phyloP scores from a whole-genome alignment of 1,139 yeast species.

The Candida glucosophila region DNA sequence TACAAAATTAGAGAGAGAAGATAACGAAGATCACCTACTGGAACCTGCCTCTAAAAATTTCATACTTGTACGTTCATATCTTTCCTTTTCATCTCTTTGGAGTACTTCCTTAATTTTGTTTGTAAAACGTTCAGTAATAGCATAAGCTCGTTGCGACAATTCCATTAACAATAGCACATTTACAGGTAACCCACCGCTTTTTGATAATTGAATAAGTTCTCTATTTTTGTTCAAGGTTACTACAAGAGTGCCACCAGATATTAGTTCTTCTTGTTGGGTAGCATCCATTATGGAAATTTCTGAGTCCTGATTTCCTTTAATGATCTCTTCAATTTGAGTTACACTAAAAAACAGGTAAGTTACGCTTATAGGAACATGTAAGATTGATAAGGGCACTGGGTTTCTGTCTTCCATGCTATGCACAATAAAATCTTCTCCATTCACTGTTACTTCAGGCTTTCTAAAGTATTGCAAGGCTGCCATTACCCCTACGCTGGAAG shows the following conservation, averaged over 20 bases:
- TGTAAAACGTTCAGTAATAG: slow-evolving; percentile 56
- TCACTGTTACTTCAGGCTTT: slow-evolving; percentile 73
- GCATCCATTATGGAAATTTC: slow-evolving; percentile 74
- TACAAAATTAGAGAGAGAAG: too few species aligned
- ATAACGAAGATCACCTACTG: too few species aligned
- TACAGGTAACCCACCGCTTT: slow-evolving; percentile 85
- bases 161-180: slow-evolving; percentile 65
- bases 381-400: slow-evolving; percentile 75
- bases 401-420: slow-evolving; percentile 72
- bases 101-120: slow-evolving; percentile 51
- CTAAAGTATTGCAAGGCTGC: slow-evolving; percentile 75
- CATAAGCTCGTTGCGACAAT: slow-evolving; percentile 60
- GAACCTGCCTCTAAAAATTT: slow-evolving; percentile 33
- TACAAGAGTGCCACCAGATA: slow-evolving; percentile 74
- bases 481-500: slow-evolving; percentile 85
- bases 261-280: slow-evolving; percentile 62
- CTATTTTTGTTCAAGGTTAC: slow-evolving; percentile 83
- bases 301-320: slow-evolving; percentile 50
- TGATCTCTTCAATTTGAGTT: slow-evolving; percentile 51
- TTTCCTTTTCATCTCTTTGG: slow-evolving; percentile 42
- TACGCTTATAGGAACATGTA: slow-evolving; percentile 89
- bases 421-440: slow-evolving; percentile 56
- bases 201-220: slow-evolving; percentile 82
- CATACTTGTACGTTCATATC: slow-evolving; percentile 22
- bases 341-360: slow-evolving; percentile 81